phyloP scores from a whole-genome alignment of 306 rosid genomes.

The Spatholobus suberectus region DNA sequence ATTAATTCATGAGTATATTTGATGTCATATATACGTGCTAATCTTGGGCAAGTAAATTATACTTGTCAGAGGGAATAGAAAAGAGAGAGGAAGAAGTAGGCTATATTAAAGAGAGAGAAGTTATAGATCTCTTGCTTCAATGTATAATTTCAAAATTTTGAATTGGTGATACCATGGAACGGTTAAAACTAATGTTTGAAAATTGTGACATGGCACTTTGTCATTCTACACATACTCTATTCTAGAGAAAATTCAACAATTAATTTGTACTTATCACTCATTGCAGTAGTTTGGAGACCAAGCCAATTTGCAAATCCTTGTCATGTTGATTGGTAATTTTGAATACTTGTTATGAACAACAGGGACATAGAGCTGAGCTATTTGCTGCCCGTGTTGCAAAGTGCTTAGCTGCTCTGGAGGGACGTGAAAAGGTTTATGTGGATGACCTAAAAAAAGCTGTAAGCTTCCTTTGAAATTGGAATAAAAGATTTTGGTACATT shows the following conservation, averaged over 20 bases:
- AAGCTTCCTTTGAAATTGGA: constrained; percentile 54
- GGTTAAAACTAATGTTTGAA: constrained; percentile 3
- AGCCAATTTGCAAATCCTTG: not conserved
- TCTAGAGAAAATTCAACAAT: not conserved
- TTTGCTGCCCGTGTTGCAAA: constrained; percentile 97
- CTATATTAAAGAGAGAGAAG: not conserved
- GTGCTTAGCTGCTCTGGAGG: constrained; percentile 92
- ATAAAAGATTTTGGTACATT: constrained; percentile 25
- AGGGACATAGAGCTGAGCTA: constrained; percentile 99
- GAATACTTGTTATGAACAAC: constrained; percentile 46
- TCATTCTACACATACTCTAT: constrained; percentile 20
- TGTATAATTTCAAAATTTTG: constrained; percentile 28
- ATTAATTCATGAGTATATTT: constrained; percentile 12
- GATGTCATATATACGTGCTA: not conserved
- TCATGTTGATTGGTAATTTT: constrained; percentile 29
- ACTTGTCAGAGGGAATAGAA: constrained; percentile 19
- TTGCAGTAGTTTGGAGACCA: constrained; percentile 18
- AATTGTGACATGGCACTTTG: constrained; percentile 22
- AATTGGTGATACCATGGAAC: constrained; percentile 14
- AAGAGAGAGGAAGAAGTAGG: constrained; percentile 30
- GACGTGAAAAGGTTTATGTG: constrained; percentile 88
- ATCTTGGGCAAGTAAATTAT: not conserved
- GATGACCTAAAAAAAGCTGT: constrained; percentile 98
- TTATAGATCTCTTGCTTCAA: constrained; percentile 9
- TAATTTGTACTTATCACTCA: not conserved